A percentile compares a stretch with the other conserved stretches of the same genome.
Evolutionary conservation across 306 rosid species (phyloP).

Genomic region (Coriaria nepalensis): DNA sequence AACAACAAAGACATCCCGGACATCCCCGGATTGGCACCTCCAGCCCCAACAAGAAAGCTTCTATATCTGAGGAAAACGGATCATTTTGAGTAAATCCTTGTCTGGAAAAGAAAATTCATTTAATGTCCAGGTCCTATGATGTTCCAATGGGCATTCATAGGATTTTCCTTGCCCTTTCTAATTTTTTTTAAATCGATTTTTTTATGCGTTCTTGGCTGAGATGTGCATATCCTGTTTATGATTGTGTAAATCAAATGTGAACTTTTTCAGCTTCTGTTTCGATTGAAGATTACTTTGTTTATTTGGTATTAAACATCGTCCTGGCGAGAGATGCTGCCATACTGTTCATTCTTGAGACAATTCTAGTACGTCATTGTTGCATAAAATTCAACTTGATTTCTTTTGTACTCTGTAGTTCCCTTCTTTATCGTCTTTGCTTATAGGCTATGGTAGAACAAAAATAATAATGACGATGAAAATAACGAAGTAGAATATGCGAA

Average conservation of each 20-base stretch:
- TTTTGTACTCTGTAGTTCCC: no score
- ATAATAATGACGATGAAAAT: no score
- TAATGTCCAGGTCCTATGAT: conserved; percentile 2
- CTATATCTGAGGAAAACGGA: conserved; percentile 42
- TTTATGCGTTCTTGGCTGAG: conserved; percentile 23
- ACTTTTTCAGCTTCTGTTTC: conserved; percentile 25
- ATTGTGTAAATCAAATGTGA: conserved; percentile 40
- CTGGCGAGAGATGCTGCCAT: no score
- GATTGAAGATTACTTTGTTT: conserved; percentile 12
- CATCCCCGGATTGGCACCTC: conserved; percentile 95
- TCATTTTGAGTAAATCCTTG: conserved; percentile 25
- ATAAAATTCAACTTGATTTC: no score
- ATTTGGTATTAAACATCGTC: no score
- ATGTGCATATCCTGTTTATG: conserved; percentile 53
- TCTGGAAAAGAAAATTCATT: conserved; percentile 16
- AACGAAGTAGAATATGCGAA: no score
- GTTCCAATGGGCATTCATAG: conserved; percentile 19
- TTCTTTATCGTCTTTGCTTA: no score
- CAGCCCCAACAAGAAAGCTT: conserved; percentile 81
- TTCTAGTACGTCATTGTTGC: no score
- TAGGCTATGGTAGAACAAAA: no score
- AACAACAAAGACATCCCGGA: conserved; percentile 69
- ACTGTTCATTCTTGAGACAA: no score
- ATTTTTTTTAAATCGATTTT: conserved; percentile 17
- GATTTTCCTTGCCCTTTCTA: conserved; percentile 12